Conservation (phyloP, 768 basidiomycete genomes). For the Mycena crocata region DNA sequence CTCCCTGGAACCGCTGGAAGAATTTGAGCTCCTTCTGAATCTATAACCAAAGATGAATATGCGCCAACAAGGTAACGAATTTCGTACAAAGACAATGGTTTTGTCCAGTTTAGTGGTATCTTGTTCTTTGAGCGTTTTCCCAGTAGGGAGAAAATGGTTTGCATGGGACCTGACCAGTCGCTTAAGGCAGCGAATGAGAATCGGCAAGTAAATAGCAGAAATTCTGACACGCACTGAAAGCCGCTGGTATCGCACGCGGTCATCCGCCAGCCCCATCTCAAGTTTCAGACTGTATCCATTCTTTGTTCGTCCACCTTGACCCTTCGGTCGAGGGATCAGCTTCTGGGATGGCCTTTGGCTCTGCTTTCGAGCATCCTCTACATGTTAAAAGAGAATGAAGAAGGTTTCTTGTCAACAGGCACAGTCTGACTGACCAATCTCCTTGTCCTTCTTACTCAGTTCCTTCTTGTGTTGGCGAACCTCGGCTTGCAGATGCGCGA, state of each 20-base stretch:
- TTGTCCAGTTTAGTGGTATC: not conserved
- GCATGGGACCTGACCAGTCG: not conserved
- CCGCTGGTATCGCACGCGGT: not conserved
- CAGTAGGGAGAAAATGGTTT: not conserved
- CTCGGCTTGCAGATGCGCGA: not conserved
- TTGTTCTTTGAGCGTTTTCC: not conserved
- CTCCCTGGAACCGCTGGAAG: constrained; percentile 9
- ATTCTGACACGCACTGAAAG: not conserved
- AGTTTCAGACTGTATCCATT: not conserved
- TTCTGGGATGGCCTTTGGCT: not conserved
- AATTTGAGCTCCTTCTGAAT: not conserved
- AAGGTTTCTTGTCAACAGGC: not conserved
- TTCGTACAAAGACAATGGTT: not conserved
- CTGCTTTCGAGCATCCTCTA: not conserved
- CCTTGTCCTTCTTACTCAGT: not conserved
- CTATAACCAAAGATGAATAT: not conserved
- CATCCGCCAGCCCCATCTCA: not conserved
- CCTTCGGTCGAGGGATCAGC: constrained; percentile 1
- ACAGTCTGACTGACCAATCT: too few relatives aligned
- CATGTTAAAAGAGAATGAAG: too few relatives aligned
- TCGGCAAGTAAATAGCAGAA: not conserved
- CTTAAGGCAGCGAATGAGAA: not conserved
- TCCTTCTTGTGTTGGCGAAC: not conserved
- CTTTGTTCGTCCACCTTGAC: not conserved
- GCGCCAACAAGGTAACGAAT: not conserved